Evolutionary conservation across 2,329 filamentous ascomycete species (phyloP), one percentile per base, ranked within the genome.

Genomic region (Paecilomyces dactylethromorphus): DNA sequence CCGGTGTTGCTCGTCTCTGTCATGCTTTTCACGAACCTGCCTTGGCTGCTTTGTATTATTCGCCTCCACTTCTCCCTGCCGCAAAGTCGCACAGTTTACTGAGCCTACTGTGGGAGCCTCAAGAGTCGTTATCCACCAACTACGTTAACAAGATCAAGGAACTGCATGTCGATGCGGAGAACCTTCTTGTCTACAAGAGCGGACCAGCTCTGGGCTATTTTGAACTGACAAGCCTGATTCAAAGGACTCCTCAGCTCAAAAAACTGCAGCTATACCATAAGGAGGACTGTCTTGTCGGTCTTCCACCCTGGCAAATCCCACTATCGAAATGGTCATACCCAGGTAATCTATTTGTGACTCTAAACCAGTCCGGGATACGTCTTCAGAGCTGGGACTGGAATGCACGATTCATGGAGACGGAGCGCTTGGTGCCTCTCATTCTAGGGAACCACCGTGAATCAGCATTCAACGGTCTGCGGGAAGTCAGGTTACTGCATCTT

Each of bases 191-290:
- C 49, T 82, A 84, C 62, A 76, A 77, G 64, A 80, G 79, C 56
- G 81, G 81, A 67, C 79, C 78, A 12, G 77, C 79, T 2, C 76
- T 78, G 50, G 82, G 81, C 11, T 80, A 83, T 22, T 77, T 87
- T 58, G 81, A 86, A 60, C 69, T 90, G 21, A 70, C 76, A 45
- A 74, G 78, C 26, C 73, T 96, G 55, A 77, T 95, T 21, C 78
- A 80, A 49, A 79, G 83, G 53, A 81, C 91, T 5, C 87, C 87
- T 0, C 85, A 85, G 54, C 78, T 96, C 15, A 82, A 82, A 56
- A 82, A 87, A 54, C 74, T 97, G 32, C 84, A 91, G 59, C 81
- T 96, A 15, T 87, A 87, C 62, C 89, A 92, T 64, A 82, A 82
- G 11, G 79, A 83, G 54, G 90, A 95, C 66, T 68, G 69, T 39